Base-by-base conservation (phyloP, 2,329 filamentous ascomycete genomes). In the Hypoxylon sp. region DNA sequence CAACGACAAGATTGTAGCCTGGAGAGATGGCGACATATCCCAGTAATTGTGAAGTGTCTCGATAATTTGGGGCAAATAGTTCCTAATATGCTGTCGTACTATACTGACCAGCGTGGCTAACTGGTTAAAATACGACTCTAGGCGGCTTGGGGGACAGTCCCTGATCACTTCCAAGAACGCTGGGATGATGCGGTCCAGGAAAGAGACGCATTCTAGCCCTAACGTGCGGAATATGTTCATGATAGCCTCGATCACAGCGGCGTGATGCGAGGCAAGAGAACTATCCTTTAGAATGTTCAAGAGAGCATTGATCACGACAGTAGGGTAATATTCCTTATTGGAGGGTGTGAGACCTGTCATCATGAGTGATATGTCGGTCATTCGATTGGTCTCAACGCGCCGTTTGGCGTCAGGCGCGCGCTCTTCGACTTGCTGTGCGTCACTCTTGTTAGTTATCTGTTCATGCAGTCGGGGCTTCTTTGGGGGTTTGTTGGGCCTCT, bases 221-320 rank as follows among this genome's bases (percentile, higher is more conserved):
- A 99, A 87, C 0, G 97, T 99, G 74, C 96, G 93, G 82, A 99
- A 99, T 65, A 99, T 99, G 74, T 94, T 97, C 90, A 99, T 98
- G 74, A 99, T 97, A 4, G 96, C 96, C 79, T 98, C 96, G 56
- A 99, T 96, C 13, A 98, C 95, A 10, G 92, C 90, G 3, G 94
- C 95, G 76, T 99, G 97, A 75, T 97, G 95, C 76, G 97, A 93
- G 11, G 91, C 89, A 3, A 99, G 85, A 0, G 96, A 98, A 26
- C 91, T 90, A 74, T 99, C 96, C 75, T 95, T 97, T 37, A 99
- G 83, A 72, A 99, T 94, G 63, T 94, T 91, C 75, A 99, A 90
- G 10, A 99, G 86, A 1, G 96, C 97, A 75, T 97, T 97, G 78
- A 99, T 98, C 51, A 98, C 96, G 17, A 99, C 94, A 0, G 96